Conservation (phyloP, 441 rosid genomes). For the Omphalea diandra region DNA sequence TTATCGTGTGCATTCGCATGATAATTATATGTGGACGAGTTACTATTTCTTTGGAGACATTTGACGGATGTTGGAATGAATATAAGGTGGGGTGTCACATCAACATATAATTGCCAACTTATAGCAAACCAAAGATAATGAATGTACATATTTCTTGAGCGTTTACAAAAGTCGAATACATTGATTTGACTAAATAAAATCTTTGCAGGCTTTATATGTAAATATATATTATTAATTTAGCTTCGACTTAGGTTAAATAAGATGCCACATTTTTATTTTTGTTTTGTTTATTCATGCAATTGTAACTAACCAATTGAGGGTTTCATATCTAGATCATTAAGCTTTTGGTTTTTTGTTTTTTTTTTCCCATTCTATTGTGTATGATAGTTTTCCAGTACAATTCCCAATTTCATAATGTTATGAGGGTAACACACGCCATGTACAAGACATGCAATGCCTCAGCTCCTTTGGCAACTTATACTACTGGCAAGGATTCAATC, state of each 20-base stretch:
- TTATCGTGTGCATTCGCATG: background rate
- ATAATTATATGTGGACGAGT: background rate
- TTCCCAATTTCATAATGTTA: conserved; percentile 82
- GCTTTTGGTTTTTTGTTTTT: background rate
- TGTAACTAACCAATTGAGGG: background rate
- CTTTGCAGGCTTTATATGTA: too few species aligned
- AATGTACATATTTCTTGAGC: too few species aligned
- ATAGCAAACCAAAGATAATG: background rate
- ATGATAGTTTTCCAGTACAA: conserved; percentile 67
- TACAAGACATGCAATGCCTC: conserved; percentile 71
- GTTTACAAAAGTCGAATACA: too few species aligned
- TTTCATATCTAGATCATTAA: too few species aligned
- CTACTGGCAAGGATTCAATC: conserved; percentile 84
- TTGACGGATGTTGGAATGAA: background rate
- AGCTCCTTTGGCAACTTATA: conserved; percentile 67
- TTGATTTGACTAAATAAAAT: too few species aligned
- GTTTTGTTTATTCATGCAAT: too few species aligned
- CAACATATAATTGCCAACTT: background rate
- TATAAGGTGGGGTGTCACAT: background rate
- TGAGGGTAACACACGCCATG: conserved; percentile 77
- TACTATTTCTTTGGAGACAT: background rate
- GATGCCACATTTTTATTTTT: too few species aligned
- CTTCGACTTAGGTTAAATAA: too few species aligned
- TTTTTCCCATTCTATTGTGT: background rate
- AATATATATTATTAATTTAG: too few species aligned